These are phyloP conservation scores for Leccinellum albellum DNA, from an alignment of 768 basidiomycete genomes.

Conservation along the genomic window DNA sequence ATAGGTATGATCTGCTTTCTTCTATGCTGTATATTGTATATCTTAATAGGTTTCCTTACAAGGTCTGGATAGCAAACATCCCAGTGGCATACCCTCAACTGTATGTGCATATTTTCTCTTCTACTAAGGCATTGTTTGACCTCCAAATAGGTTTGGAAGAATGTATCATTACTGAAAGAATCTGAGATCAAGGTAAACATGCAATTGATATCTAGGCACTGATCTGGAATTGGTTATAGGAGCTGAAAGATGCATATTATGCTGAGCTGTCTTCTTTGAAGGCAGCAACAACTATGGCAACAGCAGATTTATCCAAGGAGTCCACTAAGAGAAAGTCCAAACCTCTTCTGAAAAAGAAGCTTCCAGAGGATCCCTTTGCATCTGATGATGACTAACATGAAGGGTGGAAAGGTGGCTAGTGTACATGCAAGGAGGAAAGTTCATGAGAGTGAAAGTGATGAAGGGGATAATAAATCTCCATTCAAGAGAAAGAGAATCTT, in stretches of 20 bases:
- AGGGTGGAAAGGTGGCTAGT: conserved; percentile 14
- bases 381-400: conserved; percentile 41
- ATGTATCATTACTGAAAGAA: conserved; percentile 52
- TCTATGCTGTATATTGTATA: too few relatives aligned
- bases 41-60: conserved; percentile 1
- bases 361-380: conserved; percentile 47
- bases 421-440: conserved; percentile 8
- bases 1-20: conserved; percentile 42
- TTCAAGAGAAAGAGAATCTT: conserved; percentile 37
- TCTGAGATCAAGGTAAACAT: conserved; percentile 57
- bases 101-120: conserved; percentile 33
- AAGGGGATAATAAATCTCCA: conserved; percentile 24
- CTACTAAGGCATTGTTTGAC: background rate
- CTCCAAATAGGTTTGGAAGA: conserved; percentile 63
- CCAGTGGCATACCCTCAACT: conserved; percentile 68
- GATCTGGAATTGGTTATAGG: conserved; percentile 34
- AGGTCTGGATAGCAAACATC: conserved; percentile 76
- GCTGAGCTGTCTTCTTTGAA: conserved; percentile 40
- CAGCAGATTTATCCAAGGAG: conserved; percentile 18
- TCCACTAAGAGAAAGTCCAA: conserved; percentile 34
- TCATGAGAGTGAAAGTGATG: conserved; percentile 30
- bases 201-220: background rate
- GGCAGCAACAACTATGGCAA: conserved; percentile 13
- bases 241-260: conserved; percentile 60
- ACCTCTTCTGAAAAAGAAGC: conserved; percentile 45